phyloP scores from a whole-genome alignment of 805 yeast species.

The Sugiyamaella smithiae region DNA sequence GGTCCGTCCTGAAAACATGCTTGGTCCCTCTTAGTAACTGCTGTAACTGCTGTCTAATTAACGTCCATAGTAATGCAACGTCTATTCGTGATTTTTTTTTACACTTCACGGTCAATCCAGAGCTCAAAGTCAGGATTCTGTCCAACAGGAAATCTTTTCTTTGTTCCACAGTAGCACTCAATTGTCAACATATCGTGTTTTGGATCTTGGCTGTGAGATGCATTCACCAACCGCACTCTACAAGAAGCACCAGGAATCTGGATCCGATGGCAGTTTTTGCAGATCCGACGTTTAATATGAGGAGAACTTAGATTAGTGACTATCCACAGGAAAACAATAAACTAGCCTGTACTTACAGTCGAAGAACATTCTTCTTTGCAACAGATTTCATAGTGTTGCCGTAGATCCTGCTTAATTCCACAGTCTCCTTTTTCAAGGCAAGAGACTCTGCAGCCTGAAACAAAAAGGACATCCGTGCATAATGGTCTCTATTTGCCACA shows the following conservation, averaged over 20 bases:
- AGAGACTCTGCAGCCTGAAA: constrained; percentile 35
- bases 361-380: constrained; percentile 64
- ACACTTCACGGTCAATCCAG: too few species aligned
- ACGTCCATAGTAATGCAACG: background rate
- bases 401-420: constrained; percentile 54
- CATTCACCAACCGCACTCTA: constrained; percentile 41
- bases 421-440: constrained; percentile 18
- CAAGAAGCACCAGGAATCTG: constrained; percentile 50
- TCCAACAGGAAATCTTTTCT: constrained; percentile 64
- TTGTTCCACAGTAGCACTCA: constrained; percentile 53
- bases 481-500: constrained; percentile 39
- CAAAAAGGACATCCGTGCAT: constrained; percentile 30
- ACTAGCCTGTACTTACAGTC: constrained; percentile 40
- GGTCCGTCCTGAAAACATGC: constrained; percentile 98
- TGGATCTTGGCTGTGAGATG: constrained; percentile 34
- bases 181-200: constrained; percentile 49
- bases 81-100: too few species aligned
- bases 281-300: constrained; percentile 58
- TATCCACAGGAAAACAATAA: too few species aligned
- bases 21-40: constrained; percentile 72
- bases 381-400: constrained; percentile 55
- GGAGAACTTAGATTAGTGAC: constrained; percentile 31
- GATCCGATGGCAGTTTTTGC: constrained; percentile 61
- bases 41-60: background rate
- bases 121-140: constrained; percentile 46